phyloP scores from a whole-genome alignment of 352 stramenopile species.

The Phytophthora niederhauseri region DNA sequence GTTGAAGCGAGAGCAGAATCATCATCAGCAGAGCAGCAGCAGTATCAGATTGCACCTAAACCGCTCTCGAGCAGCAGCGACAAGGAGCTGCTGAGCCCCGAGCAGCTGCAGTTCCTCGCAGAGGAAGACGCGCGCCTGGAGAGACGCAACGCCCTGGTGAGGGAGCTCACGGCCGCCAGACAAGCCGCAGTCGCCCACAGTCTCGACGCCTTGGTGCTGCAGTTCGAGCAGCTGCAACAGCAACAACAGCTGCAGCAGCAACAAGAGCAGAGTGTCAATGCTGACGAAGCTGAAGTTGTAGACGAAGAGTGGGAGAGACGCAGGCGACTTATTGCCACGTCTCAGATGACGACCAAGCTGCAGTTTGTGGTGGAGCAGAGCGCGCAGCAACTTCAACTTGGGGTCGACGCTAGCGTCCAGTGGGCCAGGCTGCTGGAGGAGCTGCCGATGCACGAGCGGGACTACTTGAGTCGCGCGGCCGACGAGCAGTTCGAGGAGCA shows the following conservation, averaged over 20 bases:
- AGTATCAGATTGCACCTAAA: background rate
- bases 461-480: constrained; percentile 56
- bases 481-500: constrained; percentile 70
- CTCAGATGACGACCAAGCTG: constrained; percentile 51
- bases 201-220: constrained; percentile 24
- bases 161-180: constrained; percentile 19
- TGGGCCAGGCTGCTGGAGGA: constrained; percentile 54
- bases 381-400: constrained; percentile 25
- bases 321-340: constrained; percentile 8
- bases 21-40: background rate
- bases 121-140: constrained; percentile 30
- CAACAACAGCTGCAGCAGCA: no score
- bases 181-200: constrained; percentile 4
- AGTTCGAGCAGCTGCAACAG: constrained; percentile 27
- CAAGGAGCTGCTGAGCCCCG: constrained; percentile 18
- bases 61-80: background rate
- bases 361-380: constrained; percentile 47
- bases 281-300: background rate
- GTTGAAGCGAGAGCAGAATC: constrained; percentile 8
- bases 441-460: constrained; percentile 46
- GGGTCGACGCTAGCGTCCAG: constrained; percentile 14
- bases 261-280: no score
- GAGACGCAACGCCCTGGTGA: constrained; percentile 19
- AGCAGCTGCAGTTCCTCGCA: constrained; percentile 23
- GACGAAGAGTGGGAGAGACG: constrained; percentile 2